Evolutionary conservation across 768 basidiomycete genomes (phyloP).

Genomic region (Hericium erinaceus): DNA sequence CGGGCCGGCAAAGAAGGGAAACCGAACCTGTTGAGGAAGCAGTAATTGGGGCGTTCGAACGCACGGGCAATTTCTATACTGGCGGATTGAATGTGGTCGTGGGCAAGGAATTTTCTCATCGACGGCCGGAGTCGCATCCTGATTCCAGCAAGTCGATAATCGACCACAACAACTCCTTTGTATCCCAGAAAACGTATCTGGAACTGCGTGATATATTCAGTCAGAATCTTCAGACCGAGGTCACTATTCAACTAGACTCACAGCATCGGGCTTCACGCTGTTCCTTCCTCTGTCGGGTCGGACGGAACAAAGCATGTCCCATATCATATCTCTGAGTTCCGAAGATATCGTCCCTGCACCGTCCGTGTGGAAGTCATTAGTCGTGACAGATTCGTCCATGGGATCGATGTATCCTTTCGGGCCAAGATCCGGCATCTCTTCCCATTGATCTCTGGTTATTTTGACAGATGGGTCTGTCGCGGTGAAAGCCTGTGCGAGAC

Average conservation of each 20-base stretch:
- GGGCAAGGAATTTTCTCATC: conserved; percentile 68
- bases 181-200: conserved; percentile 76
- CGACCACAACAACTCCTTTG: conserved; percentile 74
- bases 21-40: conserved; percentile 58
- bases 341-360: conserved; percentile 74
- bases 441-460: conserved; percentile 51
- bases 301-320: conserved; percentile 40
- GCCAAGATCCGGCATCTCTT: conserved; percentile 49
- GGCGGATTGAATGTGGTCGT: conserved; percentile 26
- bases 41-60: conserved; percentile 48
- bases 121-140: conserved; percentile 62
- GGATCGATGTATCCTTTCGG: neutral
- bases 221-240: neutral
- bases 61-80: conserved; percentile 70
- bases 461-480: conserved; percentile 67
- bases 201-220: conserved; percentile 30
- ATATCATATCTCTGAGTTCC: conserved; percentile 50
- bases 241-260: conserved; percentile 26
- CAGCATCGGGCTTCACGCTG: conserved; percentile 47
- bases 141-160: conserved; percentile 43
- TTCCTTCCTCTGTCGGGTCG: conserved; percentile 20
- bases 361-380: conserved; percentile 50
- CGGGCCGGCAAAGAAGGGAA: neutral
- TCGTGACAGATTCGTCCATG: conserved; percentile 13
- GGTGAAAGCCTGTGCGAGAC: conserved; percentile 77